Base-by-base conservation (phyloP, 2,329 filamentous ascomycete species). In the Verticillium nubilum region DNA sequence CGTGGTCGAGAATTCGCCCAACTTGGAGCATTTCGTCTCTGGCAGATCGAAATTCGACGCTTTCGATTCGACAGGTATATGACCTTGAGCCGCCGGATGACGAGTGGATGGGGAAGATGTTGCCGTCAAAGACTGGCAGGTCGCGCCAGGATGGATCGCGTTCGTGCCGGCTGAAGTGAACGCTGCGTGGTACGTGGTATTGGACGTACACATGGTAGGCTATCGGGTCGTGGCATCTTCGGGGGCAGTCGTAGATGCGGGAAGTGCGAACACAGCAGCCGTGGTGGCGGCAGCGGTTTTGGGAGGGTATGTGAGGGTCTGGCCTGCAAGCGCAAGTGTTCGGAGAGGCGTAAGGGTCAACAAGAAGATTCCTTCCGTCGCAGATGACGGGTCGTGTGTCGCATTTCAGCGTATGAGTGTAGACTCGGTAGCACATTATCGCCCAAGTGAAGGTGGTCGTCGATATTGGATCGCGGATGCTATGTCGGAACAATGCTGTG, bases 311-410 rank as follows among this genome's bases (percentile, higher is more conserved):
- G 5, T 28, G 5, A 6, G 58, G 47, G n/a, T 61, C n/a, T 2
- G 23, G 17, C 13, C 35, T 4, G 52, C 69, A 71, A 2, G 25
- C 17, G 60, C 70, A 72, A 6, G 19, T 10, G 1, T 28, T 7
- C 0, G 70, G 65, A 1, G 52, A 7, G 0, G 61, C 56, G 59
- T 72, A 70, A 9, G 67, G 60, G 52, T 71, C 63, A 17, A 69
- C 54, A 35, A 66, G 65, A n/a, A 55, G 7, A n/a, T 56, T 56
- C 1, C n/a, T 10, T 17, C 66, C 68, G 37, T 67, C 64, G 1
- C 64, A 69, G 15, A 72, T 59, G 56, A 69, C 17, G 5, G 70
- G 68, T 5, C 70, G 66, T 33, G 63, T 57, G 56, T 73, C 69
- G 65, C 70, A 73, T 13, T 58, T 53, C 54, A 72, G 61, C 2